These are phyloP conservation scores for Globisporangium radiosum DNA, from an alignment of 352 stramenopile species.

Conservation along the genomic window DNA sequence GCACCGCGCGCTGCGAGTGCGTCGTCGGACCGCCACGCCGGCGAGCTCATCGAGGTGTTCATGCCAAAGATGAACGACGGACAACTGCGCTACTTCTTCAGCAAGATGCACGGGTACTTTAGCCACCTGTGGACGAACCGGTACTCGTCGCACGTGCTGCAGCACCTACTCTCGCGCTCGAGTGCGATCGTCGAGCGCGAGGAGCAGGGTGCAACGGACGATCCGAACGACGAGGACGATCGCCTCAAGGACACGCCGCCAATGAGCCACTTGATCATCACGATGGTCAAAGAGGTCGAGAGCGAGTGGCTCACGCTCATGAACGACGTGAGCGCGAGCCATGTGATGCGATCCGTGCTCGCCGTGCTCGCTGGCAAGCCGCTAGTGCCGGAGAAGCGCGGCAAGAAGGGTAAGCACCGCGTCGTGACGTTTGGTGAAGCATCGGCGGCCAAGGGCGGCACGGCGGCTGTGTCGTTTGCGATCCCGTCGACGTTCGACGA, in stretches of 20 bases:
- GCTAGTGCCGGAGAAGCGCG: conserved; percentile 65
- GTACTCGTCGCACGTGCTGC: conserved; percentile 82
- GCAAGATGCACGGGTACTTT: conserved; percentile 77
- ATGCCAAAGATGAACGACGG: conserved; percentile 64
- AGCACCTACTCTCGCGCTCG: conserved; percentile 59
- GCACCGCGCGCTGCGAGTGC: conserved; percentile 66
- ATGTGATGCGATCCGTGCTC: conserved; percentile 72
- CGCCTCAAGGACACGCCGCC: conserved; percentile 47
- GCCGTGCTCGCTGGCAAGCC: conserved; percentile 57
- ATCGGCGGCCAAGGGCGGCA: conserved; percentile 25
- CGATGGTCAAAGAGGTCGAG: conserved; percentile 71
- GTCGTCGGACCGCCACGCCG: conserved; percentile 67
- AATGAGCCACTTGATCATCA: conserved; percentile 68
- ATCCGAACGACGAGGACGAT: conserved; percentile 45
- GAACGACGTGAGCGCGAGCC: conserved; percentile 82
- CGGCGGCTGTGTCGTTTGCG: conserved; percentile 23
- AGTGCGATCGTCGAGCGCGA: conserved; percentile 47
- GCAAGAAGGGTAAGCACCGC: conserved; percentile 78
- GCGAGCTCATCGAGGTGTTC: conserved; percentile 62
- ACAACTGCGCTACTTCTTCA: conserved; percentile 67
- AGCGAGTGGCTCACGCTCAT: conserved; percentile 80
- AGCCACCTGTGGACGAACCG: conserved; percentile 84
- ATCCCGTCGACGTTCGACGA: conserved; percentile 51
- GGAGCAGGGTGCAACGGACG: conserved; percentile 19
- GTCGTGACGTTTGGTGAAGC: conserved; percentile 53